These are phyloP conservation scores for Xerocomellus chrysenteron DNA, from an alignment of 768 basidiomycete species.

Conservation along the genomic window DNA sequence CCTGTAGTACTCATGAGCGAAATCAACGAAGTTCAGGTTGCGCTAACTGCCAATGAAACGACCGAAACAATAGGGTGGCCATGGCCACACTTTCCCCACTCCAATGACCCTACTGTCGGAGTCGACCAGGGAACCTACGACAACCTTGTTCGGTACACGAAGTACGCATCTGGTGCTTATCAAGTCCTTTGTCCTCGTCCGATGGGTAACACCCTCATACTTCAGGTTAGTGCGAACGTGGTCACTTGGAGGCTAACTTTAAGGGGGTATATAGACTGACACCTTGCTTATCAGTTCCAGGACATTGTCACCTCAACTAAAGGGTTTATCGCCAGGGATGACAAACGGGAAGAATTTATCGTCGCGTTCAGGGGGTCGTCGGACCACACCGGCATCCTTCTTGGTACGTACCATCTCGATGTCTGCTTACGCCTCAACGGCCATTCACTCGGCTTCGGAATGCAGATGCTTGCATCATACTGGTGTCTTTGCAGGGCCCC, in stretches of 20 bases:
- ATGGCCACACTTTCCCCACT: slow-evolving; percentile 28
- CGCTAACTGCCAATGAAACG: not conserved
- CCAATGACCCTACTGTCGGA: slow-evolving; percentile 24
- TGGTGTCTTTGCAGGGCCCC: slow-evolving; percentile 19
- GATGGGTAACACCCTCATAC: slow-evolving; percentile 45
- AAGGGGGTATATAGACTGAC: not conserved
- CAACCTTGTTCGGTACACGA: slow-evolving; percentile 45
- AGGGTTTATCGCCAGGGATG: slow-evolving; percentile 47
- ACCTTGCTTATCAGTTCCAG: slow-evolving; percentile 31
- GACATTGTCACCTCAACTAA: slow-evolving; percentile 38
- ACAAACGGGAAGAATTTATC: slow-evolving; percentile 40
- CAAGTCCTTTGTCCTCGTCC: slow-evolving; percentile 46
- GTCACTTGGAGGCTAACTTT: not conserved
- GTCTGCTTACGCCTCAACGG: not conserved
- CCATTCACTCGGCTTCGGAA: not conserved
- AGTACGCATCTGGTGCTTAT: slow-evolving; percentile 54
- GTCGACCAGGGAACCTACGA: slow-evolving; percentile 39
- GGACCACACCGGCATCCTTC: slow-evolving; percentile 19
- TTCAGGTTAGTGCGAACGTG: slow-evolving; percentile 33
- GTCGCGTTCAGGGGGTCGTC: slow-evolving; percentile 43
- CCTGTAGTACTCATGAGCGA: slow-evolving; percentile 4
- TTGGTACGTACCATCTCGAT: slow-evolving; percentile 7
- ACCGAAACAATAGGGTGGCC: slow-evolving; percentile 3
- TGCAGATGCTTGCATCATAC: slow-evolving; percentile 23
- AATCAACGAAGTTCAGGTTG: not conserved